Conservation (phyloP, 2,329 filamentous ascomycete genomes). For the Endoconidiophora polonica region DNA sequence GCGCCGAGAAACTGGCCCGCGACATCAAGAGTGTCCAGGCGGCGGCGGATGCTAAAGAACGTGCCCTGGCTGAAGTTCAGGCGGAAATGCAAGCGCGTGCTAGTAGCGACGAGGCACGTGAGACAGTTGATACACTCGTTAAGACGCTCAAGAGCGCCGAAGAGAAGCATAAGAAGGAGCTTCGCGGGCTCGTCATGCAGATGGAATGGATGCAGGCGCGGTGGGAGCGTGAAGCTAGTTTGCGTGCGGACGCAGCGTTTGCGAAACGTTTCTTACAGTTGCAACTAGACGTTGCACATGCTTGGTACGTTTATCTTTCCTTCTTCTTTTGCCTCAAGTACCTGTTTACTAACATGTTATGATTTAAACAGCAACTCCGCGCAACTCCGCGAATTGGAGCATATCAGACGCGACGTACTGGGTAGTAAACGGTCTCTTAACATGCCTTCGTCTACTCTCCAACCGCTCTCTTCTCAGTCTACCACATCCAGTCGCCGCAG, state of each 20-base stretch:
- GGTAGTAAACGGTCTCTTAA: conserved; percentile 21
- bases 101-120: conserved; percentile 15
- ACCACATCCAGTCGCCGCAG: neutral
- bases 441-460: conserved; percentile 8
- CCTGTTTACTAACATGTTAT: conserved; percentile 7
- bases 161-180: conserved; percentile 53
- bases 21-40: conserved; percentile 32
- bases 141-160: conserved; percentile 28
- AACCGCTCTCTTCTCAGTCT: conserved; percentile 7
- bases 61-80: conserved; percentile 1
- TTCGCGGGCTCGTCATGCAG: conserved; percentile 72
- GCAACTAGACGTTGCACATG: conserved; percentile 67
- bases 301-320: conserved; percentile 53
- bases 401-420: conserved; percentile 43
- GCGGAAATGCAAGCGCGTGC: conserved; percentile 18
- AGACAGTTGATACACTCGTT: conserved; percentile 20
- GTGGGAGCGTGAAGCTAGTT: conserved; percentile 61
- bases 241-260: conserved; percentile 66
- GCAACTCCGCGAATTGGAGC: conserved; percentile 68
- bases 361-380: conserved; percentile 62
- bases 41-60: conserved; percentile 17
- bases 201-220: conserved; percentile 79
- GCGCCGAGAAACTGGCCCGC: conserved; percentile 36
- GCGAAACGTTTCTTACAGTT: conserved; percentile 72
- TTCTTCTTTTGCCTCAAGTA: conserved; percentile 7